Percentiles rank a stretch among this genome's conserved stretches.
phyloP scores from a whole-genome alignment of 2,329 filamentous ascomycete species.

The Beauveria brongniartii region DNA sequence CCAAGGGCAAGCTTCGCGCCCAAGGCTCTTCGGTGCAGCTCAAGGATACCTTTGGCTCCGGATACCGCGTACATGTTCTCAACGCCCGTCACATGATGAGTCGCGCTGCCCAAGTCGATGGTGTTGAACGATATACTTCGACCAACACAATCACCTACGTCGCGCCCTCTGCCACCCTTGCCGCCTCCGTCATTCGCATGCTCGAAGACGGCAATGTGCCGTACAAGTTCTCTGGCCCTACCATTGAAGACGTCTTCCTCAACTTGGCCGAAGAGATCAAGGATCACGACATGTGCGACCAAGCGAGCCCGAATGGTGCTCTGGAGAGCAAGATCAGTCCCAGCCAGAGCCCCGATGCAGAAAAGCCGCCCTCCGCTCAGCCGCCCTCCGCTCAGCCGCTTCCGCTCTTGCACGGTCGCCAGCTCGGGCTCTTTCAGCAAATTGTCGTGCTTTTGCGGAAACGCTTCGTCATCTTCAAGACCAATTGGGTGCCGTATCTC shows the following conservation, averaged over 20 bases:
- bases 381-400: not conserved
- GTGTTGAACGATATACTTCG: conserved; percentile 43
- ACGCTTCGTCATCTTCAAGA: conserved; percentile 52
- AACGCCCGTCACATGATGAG: conserved; percentile 17
- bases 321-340: not conserved
- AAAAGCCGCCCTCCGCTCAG: not conserved
- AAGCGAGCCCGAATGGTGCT: not conserved
- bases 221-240: conserved; percentile 61
- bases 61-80: conserved; percentile 22
- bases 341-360: not conserved
- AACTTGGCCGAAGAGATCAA: conserved; percentile 48
- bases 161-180: conserved; percentile 56
- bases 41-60: conserved; percentile 54
- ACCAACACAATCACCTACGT: conserved; percentile 65
- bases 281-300: conserved; percentile 8
- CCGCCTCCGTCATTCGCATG: conserved; percentile 58
- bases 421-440: conserved; percentile 51
- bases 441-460: conserved; percentile 57
- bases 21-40: conserved; percentile 61
- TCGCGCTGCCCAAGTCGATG: conserved; percentile 44
- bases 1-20: conserved; percentile 57
- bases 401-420: conserved; percentile 46
- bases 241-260: conserved; percentile 66
- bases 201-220: conserved; percentile 57
- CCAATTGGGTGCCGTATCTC: conserved; percentile 54